These are phyloP conservation scores for Pogostemon cablin DNA, from an alignment of 257 asterid species.

Conservation along the genomic window DNA sequence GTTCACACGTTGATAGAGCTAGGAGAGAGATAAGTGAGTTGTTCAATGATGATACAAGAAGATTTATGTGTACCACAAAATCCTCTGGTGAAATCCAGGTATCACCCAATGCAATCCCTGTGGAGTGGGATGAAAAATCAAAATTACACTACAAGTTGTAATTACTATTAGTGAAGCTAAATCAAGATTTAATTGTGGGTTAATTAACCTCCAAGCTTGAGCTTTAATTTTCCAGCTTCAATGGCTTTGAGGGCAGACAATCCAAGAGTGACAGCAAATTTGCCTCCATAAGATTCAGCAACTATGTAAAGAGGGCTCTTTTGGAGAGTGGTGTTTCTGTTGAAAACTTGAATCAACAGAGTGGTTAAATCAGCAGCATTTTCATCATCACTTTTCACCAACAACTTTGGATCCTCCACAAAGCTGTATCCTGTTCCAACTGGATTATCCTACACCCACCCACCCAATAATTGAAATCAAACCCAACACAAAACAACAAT, in stretches of 20 bases:
- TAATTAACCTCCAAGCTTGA: constrained; percentile 68
- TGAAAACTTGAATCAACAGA: constrained; percentile 64
- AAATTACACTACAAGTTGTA: background rate
- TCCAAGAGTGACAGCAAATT: constrained; percentile 89
- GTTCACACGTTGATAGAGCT: constrained; percentile 28
- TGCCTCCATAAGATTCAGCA: constrained; percentile 97
- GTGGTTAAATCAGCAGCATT: constrained; percentile 84
- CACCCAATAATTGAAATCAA: background rate
- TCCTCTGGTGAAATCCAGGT: constrained; percentile 98
- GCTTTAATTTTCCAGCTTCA: constrained; percentile 64
- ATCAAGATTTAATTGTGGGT: background rate
- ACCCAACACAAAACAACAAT: background rate
- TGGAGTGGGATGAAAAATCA: background rate
- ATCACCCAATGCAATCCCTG: constrained; percentile 90
- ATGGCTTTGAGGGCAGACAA: constrained; percentile 75
- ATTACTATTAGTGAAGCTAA: background rate
- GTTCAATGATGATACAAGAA: background rate
- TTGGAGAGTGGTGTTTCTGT: constrained; percentile 59
- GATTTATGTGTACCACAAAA: constrained; percentile 59
- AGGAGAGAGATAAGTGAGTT: constrained; percentile 13
- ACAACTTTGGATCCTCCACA: constrained; percentile 70
- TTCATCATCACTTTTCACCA: constrained; percentile 81
- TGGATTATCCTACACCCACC: constrained; percentile 71
- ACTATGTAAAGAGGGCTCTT: constrained; percentile 79
- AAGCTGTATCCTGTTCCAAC: constrained; percentile 96